Evolutionary conservation across 805 yeast genomes (phyloP).

Genomic region (Tetrapisispora namnaoensis): DNA sequence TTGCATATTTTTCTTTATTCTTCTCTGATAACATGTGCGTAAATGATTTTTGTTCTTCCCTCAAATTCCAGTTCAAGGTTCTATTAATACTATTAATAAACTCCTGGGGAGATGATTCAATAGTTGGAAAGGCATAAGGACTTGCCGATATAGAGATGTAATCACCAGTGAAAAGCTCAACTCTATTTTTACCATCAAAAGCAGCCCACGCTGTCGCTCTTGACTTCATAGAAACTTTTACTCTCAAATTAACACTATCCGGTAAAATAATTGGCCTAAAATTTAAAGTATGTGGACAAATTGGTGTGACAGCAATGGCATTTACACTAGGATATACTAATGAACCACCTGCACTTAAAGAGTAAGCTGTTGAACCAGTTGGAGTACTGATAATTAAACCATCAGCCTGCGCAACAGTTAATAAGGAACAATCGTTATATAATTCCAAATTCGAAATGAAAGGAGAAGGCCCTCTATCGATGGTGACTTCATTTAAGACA

Average conservation of each 20-base stretch:
- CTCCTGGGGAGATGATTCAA: slow-evolving; percentile 61
- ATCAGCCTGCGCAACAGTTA: slow-evolving; percentile 90
- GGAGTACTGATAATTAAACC: slow-evolving; percentile 91
- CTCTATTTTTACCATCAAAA: slow-evolving; percentile 85
- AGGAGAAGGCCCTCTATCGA: slow-evolving; percentile 92
- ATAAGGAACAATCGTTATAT: slow-evolving; percentile 74
- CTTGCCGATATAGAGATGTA: slow-evolving; percentile 79
- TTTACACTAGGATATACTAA: slow-evolving; percentile 90
- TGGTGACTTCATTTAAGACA: slow-evolving; percentile 80
- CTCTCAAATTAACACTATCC: slow-evolving; percentile 78
- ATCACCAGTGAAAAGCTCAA: slow-evolving; percentile 74
- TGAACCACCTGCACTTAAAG: slow-evolving; percentile 91
- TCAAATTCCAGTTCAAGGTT: slow-evolving; percentile 85
- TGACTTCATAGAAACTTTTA: slow-evolving; percentile 72
- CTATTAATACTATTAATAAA: slow-evolving; percentile 78
- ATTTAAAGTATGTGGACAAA: slow-evolving; percentile 90
- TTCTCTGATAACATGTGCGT: slow-evolving; percentile 24
- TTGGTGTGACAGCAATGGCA: slow-evolving; percentile 88
- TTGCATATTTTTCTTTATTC: slow-evolving; percentile 11
- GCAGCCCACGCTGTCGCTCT: slow-evolving; percentile 95
- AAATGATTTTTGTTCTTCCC: slow-evolving; percentile 82
- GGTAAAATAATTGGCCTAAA: slow-evolving; percentile 89
- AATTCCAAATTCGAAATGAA: slow-evolving; percentile 82
- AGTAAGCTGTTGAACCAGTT: slow-evolving; percentile 93
- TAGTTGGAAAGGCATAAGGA: slow-evolving; percentile 90